Evolutionary conservation across 352 stramenopile genomes (phyloP), one percentile per base, ranked within the genome.

Genomic region (Pythium apleroticum): DNA sequence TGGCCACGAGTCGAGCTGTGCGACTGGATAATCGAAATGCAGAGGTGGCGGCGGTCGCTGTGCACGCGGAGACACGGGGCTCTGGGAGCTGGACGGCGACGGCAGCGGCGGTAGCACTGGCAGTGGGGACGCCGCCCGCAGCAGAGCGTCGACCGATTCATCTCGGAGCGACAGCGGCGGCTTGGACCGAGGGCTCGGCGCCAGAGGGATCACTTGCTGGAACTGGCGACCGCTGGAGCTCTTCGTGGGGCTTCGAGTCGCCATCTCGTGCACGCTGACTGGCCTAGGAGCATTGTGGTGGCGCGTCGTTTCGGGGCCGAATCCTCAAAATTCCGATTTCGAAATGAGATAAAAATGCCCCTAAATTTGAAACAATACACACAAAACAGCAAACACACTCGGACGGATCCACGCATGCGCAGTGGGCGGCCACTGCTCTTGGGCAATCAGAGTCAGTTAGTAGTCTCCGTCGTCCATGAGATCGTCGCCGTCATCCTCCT

Each of bases 1-100:
- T 25, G 66, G 66, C 66, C 66, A 73, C 25, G 56, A 35, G 33
- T 73, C 66, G 10, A 73, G 25, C 30, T 69, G 55, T 11, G 61
- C 66, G 11, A 63, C 41, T 0, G 60, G 49, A 31, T 69, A 66
- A 17, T 73, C 60, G 24, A 48, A 60, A 27, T 66, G 57, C 3
- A 69, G 28, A 37, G 46, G 61, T 4, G 60, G 43, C 19, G 61
- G 52, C 11, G 46, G 46, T 19, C 25, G 46, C 4, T 33, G 8
- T 17, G 46, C 25, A 5, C 46, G 5, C 12, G 46, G 24, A 19
- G 20, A 28, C 8, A 19, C 15, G 20, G 46, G 22, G 6, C 10
- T 33, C 30, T 33, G 30, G 8, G 12, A 6, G 9, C 6, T 28
- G 5, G 46, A 33, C 10, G 46, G 20, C 22, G 19, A 27, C 7